phyloP scores from a whole-genome alignment of 352 stramenopile genomes.

The Phytophthora sojae region DNA sequence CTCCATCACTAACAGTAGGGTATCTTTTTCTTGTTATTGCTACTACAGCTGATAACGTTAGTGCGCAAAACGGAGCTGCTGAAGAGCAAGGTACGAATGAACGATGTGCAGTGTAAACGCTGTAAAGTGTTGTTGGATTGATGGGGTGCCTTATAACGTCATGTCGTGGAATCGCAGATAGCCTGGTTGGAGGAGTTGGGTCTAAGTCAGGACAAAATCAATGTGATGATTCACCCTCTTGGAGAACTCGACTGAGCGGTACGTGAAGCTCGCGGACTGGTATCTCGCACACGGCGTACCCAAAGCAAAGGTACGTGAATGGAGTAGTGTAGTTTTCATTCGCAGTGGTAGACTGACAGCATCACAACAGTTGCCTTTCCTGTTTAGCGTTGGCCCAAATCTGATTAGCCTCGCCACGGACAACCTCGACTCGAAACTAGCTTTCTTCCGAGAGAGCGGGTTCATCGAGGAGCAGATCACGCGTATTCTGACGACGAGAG shows the following conservation, averaged over 20 bases:
- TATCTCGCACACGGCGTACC: conserved; percentile 9
- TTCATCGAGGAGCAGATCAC: not conserved
- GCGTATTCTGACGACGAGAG: not conserved
- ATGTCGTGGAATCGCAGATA: not conserved
- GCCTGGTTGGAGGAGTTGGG: conserved; percentile 6
- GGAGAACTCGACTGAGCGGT: conserved; percentile 7
- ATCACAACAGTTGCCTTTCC: not conserved
- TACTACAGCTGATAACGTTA: no score
- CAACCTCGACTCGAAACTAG: not conserved
- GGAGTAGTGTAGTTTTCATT: not conserved
- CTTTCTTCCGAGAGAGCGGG: not conserved
- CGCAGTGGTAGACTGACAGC: not conserved
- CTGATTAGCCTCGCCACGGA: not conserved
- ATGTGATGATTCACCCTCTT: conserved; percentile 9
- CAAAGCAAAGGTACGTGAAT: not conserved
- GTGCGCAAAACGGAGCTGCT: not conserved
- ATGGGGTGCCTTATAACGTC: not conserved
- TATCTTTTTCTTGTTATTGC: no score
- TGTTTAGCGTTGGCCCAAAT: not conserved
- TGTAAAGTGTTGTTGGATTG: not conserved
- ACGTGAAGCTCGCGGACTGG: conserved; percentile 11
- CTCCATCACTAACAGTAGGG: no score
- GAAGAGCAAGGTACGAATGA: conserved; percentile 4
- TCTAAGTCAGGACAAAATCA: conserved; percentile 17
- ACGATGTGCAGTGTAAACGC: not conserved